Evolutionary conservation across 2,329 filamentous ascomycete genomes (phyloP).

Genomic region (Nigrospora osmanthi): DNA sequence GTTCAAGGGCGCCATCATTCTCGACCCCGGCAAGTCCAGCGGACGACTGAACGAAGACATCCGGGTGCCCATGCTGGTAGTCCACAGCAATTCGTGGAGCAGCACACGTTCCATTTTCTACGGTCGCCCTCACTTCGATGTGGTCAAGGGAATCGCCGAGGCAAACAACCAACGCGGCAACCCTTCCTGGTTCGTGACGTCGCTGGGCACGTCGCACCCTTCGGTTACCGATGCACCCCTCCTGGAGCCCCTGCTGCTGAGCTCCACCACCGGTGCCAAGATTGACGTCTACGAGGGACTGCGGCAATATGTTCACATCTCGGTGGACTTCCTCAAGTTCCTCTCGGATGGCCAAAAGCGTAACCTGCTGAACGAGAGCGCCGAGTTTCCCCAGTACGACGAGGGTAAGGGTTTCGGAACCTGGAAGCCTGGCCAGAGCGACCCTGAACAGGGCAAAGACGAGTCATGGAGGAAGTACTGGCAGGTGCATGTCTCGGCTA

Average conservation of each 20-base stretch:
- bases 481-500: constrained; percentile 20
- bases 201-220: constrained; percentile 49
- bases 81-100: constrained; percentile 61
- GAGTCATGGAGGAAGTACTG: constrained; percentile 30
- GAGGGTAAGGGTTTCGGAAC: constrained; percentile 20
- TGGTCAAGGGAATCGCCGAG: constrained; percentile 48
- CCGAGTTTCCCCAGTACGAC: constrained; percentile 33
- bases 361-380: constrained; percentile 41
- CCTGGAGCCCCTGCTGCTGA: constrained; percentile 52
- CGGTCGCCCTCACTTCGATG: constrained; percentile 56
- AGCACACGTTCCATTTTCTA: constrained; percentile 48
- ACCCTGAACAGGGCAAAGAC: constrained; percentile 20
- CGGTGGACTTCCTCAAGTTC: constrained; percentile 49
- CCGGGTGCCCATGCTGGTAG: constrained; percentile 48
- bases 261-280: constrained; percentile 52
- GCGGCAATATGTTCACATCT: constrained; percentile 51
- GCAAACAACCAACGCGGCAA: constrained; percentile 33
- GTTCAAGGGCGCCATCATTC: constrained; percentile 49
- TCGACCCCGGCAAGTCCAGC: constrained; percentile 59
- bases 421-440: constrained; percentile 24
- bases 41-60: constrained; percentile 54
- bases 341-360: constrained; percentile 29
- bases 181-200: constrained; percentile 46
- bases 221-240: constrained; percentile 60
- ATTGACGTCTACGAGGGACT: constrained; percentile 50